Evolutionary conservation across 257 asterid genomes (phyloP), one percentile per base, ranked within the genome.

Genomic region (Fraxinus quadrangulata): DNA sequence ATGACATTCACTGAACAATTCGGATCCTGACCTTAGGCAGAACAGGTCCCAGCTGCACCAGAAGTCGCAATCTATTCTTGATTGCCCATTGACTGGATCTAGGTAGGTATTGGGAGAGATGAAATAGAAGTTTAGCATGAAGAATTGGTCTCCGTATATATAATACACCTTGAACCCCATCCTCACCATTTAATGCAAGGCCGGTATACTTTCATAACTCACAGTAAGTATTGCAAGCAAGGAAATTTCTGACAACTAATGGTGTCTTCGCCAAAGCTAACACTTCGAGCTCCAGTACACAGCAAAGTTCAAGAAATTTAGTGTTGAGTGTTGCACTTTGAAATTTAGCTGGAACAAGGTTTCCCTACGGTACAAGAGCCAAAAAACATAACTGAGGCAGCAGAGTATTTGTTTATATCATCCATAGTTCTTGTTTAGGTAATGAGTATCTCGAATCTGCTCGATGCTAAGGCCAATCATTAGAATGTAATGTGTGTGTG

Each of bases 171-270:
- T 42, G 0, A 81, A 88, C 85, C 88, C 89, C 98, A 10, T 93
- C 97, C 80, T 93, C 98, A 21, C 90, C 94, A 51, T 93, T 97
- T 78, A 93, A 92, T 93, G 96, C 84, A 91, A 83, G 26, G 97
- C 97, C 1, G 92, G 90, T 72, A 93, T 87, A 77, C 94, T 86
- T n/a, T 90, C 96, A 59, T 87, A 85, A 80, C 95, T 92, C 81
- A 90, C 76, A 34, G 94, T 85, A 54, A 92, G 92, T 85, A 89
- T 80, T 74, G 76, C 80, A 90, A 73, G 81, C 95, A 85, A 16
- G 94, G 92, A 24, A 91, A 90, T 78, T 85, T 93, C 83, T 89
- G 97, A 67, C 90, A 92, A 86, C 89, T 82, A 76, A 93, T 87
- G 13, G 92, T 85, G 76, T 92, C 90, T 79, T 93, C 95, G 49